phyloP scores from a whole-genome alignment of 768 basidiomycete genomes.

The Suillus weaverae region DNA sequence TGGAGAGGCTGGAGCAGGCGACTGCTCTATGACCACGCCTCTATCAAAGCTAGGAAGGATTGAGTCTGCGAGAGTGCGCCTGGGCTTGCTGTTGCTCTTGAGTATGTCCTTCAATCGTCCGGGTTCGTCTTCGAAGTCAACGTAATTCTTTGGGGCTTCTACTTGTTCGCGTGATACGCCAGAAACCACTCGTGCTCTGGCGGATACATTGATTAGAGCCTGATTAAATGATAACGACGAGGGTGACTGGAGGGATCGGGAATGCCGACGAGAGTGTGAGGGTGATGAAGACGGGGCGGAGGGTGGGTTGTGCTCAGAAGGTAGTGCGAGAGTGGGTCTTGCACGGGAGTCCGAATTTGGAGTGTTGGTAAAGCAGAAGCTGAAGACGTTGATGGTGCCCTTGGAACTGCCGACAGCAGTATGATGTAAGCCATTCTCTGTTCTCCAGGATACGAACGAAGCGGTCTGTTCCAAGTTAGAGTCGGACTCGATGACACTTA shows the following conservation, averaged over 20 bases:
- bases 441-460: slow-evolving; percentile 3
- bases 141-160: slow-evolving; percentile 75
- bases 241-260: slow-evolving; percentile 34
- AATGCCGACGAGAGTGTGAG: slow-evolving; percentile 27
- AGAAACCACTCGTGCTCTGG: slow-evolving; percentile 67
- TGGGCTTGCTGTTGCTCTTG: slow-evolving; percentile 46
- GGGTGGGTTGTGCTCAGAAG: slow-evolving; percentile 10
- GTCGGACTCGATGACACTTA: slow-evolving; percentile 23
- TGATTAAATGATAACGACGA: slow-evolving; percentile 36
- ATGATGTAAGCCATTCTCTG: background rate
- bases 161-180: slow-evolving; percentile 67
- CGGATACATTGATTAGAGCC: slow-evolving; percentile 52
- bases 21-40: slow-evolving; percentile 21
- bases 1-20: slow-evolving; percentile 17
- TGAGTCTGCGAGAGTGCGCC: slow-evolving; percentile 32
- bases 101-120: slow-evolving; percentile 75
- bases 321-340: slow-evolving; percentile 5
- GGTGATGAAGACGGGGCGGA: slow-evolving; percentile 19
- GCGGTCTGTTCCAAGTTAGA: slow-evolving; percentile 10
- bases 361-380: background rate
- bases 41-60: slow-evolving; percentile 33
- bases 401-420: slow-evolving; percentile 19
- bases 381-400: slow-evolving; percentile 30
- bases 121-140: slow-evolving; percentile 81
- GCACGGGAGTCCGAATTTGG: background rate